A percentile compares a stretch with the other conserved stretches of the same genome.
phyloP scores from a whole-genome alignment of 23 red algal genomes.

The Agarophyton chilense region DNA sequence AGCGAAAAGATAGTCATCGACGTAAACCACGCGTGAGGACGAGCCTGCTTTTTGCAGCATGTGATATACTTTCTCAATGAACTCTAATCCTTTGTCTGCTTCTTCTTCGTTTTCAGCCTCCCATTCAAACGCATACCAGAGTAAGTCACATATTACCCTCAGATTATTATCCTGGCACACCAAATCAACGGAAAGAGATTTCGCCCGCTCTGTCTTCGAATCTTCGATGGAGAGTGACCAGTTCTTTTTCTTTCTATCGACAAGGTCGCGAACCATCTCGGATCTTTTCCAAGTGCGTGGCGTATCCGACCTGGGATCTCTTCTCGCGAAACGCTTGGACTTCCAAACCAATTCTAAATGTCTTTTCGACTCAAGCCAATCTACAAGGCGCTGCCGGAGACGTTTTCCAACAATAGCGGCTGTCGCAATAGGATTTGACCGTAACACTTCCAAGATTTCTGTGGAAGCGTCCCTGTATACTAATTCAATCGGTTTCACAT shows the following conservation, averaged over 20 bases:
- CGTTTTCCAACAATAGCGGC: slow-evolving; percentile 43
- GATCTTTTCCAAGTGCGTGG: slow-evolving; percentile 39
- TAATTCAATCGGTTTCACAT: slow-evolving; percentile 59
- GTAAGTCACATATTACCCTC: slow-evolving; percentile 31
- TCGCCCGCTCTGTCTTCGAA: not conserved
- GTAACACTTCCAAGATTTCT: slow-evolving; percentile 54
- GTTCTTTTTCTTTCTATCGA: not conserved
- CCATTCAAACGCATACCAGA: slow-evolving; percentile 60
- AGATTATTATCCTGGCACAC: slow-evolving; percentile 39
- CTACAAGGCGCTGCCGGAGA: slow-evolving; percentile 19
- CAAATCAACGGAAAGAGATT: slow-evolving; percentile 17
- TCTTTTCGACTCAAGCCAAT: slow-evolving; percentile 38
- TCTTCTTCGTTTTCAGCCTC: slow-evolving; percentile 18
- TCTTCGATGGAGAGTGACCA: not conserved
- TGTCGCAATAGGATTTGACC: slow-evolving; percentile 22
- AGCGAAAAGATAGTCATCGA: slow-evolving; percentile 46
- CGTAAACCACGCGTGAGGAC: not conserved
- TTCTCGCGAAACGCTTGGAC: slow-evolving; percentile 42
- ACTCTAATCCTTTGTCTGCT: slow-evolving; percentile 19
- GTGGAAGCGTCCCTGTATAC: slow-evolving; percentile 33
- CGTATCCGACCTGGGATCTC: not conserved
- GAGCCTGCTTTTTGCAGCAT: slow-evolving; percentile 1
- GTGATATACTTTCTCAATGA: slow-evolving; percentile 28
- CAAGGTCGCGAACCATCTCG: slow-evolving; percentile 38
- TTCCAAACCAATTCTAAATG: slow-evolving; percentile 54